Evolutionary conservation across 208 protist species (phyloP).

Genomic region (Trypanosomatidae sp.): DNA sequence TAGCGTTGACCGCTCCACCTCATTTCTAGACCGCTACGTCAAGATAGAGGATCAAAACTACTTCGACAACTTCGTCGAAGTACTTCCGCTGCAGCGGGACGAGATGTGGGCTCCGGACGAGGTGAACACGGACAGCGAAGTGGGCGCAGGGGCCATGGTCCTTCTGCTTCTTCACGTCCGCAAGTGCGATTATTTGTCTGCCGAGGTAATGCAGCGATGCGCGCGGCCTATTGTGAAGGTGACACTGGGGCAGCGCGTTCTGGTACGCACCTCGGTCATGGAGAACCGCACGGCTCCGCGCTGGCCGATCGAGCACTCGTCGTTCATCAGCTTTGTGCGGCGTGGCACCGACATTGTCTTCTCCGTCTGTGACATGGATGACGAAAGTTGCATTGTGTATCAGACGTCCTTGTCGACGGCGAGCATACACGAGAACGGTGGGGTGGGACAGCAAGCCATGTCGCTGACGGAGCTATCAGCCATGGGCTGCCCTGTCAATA

Average conservation of each 20-base stretch:
- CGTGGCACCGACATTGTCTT: slow-evolving; percentile 63
- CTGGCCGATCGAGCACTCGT: slow-evolving; percentile 71
- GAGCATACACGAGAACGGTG: slow-evolving; percentile 58
- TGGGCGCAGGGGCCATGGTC: slow-evolving; percentile 36
- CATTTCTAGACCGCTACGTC: slow-evolving; percentile 84
- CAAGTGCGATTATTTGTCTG: slow-evolving; percentile 47
- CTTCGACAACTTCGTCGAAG: slow-evolving; percentile 75
- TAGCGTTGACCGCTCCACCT: slow-evolving; percentile 52
- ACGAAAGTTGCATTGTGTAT: slow-evolving; percentile 53
- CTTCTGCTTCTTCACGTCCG: slow-evolving; percentile 80
- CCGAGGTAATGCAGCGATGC: slow-evolving; percentile 31
- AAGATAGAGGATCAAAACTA: slow-evolving; percentile 89
- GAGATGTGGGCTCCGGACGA: slow-evolving; percentile 64
- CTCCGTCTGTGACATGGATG: slow-evolving; percentile 57
- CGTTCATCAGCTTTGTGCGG: slow-evolving; percentile 80
- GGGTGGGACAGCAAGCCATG: slow-evolving; percentile 60
- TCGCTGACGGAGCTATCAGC: slow-evolving; percentile 20
- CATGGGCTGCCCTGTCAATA: background rate
- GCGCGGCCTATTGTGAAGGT: slow-evolving; percentile 70
- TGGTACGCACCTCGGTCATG: slow-evolving; percentile 63
- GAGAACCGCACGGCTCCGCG: slow-evolving; percentile 35
- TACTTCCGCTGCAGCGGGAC: slow-evolving; percentile 62
- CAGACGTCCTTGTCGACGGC: slow-evolving; percentile 39
- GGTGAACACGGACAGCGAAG: slow-evolving; percentile 24
- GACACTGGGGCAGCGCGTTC: slow-evolving; percentile 50